These are phyloP conservation scores for Ceratobasidium papillatum DNA, from an alignment of 1,284 basidiomycete species.

Conservation along the genomic window DNA sequence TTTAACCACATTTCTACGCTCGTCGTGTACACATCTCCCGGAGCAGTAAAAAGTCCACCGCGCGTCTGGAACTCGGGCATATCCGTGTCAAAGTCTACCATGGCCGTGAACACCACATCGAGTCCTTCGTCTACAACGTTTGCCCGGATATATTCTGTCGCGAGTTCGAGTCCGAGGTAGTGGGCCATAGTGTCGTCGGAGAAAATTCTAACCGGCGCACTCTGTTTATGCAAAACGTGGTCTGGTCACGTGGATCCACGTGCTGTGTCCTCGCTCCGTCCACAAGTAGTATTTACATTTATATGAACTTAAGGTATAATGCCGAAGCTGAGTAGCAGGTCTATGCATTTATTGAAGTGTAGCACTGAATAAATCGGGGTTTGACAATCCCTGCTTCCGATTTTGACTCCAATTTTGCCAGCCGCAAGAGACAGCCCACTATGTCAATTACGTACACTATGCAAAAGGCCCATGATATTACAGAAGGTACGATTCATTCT, in stretches of 20 bases:
- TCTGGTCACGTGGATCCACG: conserved; percentile 6
- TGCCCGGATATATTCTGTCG: conserved; percentile 79
- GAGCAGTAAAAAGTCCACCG: conserved; percentile 83
- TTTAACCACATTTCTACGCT: conserved; percentile 88
- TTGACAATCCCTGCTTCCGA: too few relatives aligned
- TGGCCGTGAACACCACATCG: conserved; percentile 78
- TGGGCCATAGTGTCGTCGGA: conserved; percentile 43
- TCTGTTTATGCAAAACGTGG: conserved; percentile 37
- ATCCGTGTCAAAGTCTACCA: conserved; percentile 81
- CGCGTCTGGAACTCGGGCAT: conserved; percentile 81
- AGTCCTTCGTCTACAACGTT: conserved; percentile 81
- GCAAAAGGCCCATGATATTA: too few relatives aligned
- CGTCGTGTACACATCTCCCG: conserved; percentile 82
- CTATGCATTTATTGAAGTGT: too few relatives aligned
- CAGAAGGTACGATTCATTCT: too few relatives aligned
- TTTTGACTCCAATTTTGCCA: too few relatives aligned
- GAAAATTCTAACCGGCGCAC: conserved; percentile 8
- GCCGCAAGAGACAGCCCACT: too few relatives aligned
- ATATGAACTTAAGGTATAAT: too few relatives aligned
- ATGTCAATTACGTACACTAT: too few relatives aligned
- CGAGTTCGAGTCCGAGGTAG: conserved; percentile 66
- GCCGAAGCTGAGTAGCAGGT: too few relatives aligned
- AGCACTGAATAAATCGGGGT: too few relatives aligned
- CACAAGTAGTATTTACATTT: not conserved
- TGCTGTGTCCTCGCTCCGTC: not conserved